Evolutionary conservation across 148 eudicot genomes (phyloP).

Genomic region (Rhododendron mucronatum): DNA sequence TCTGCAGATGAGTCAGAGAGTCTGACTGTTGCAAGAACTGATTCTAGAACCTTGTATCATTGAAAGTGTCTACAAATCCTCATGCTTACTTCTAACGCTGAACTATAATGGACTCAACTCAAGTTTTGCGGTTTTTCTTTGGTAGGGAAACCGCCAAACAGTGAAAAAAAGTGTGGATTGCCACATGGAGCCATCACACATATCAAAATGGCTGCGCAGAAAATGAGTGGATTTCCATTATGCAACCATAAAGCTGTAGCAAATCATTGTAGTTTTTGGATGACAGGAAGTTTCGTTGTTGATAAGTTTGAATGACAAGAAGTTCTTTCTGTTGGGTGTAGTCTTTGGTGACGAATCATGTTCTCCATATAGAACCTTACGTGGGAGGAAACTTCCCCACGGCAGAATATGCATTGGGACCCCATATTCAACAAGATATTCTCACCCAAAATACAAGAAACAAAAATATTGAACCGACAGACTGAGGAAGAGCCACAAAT

Average conservation of each 20-base stretch:
- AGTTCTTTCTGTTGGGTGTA: not conserved
- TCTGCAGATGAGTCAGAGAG: not conserved
- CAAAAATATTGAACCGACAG: not conserved
- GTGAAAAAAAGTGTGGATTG: not conserved
- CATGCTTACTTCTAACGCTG: not conserved
- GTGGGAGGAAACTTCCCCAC: not conserved
- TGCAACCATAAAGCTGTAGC: not conserved
- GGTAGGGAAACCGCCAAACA: not conserved
- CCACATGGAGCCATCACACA: not conserved
- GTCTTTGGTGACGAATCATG: not conserved
- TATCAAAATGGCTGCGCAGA: not conserved
- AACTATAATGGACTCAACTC: not conserved
- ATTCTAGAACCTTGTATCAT: not conserved
- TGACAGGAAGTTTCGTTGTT: not conserved
- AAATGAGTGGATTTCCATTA: not conserved
- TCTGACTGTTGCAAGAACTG: not conserved
- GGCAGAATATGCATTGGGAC: not conserved
- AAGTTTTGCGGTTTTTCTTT: not conserved
- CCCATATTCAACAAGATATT: not conserved
- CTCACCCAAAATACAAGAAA: not conserved
- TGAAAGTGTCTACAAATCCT: not conserved
- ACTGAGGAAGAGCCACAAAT: conserved; percentile 3
- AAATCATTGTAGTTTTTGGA: not conserved
- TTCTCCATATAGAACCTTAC: not conserved
- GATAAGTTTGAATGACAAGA: not conserved